These are phyloP conservation scores for Boehmeria nivea DNA, from an alignment of 306 rosid species.

Conservation along the genomic window DNA sequence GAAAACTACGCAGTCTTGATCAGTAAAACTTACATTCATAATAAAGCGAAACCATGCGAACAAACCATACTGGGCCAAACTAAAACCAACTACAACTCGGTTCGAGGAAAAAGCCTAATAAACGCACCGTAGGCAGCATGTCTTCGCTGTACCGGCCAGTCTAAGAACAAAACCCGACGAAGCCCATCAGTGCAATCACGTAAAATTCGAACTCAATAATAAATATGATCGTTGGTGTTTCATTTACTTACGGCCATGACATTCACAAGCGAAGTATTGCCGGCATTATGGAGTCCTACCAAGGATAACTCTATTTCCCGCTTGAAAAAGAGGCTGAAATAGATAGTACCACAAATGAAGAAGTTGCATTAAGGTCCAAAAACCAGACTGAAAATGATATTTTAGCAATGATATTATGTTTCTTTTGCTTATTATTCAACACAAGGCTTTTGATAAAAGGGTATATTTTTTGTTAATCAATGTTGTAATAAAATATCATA, in stretches of 20 bases:
- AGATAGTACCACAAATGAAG: constrained; percentile 18
- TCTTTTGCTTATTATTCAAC: too few species aligned
- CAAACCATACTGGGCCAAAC: too few species aligned
- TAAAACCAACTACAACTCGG: too few species aligned
- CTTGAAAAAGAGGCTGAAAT: constrained; percentile 91
- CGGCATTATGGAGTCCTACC: constrained; percentile 91
- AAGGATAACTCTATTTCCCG: constrained; percentile 92
- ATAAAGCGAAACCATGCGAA: too few species aligned
- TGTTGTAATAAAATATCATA: too few species aligned
- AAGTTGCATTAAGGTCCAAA: not conserved
- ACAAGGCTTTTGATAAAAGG: too few species aligned
- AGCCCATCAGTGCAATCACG: constrained; percentile 14
- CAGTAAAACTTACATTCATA: too few species aligned
- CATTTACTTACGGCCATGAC: constrained; percentile 71
- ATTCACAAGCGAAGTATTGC: constrained; percentile 90
- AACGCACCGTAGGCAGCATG: constrained; percentile 76
- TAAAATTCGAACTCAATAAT: not conserved
- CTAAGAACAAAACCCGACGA: constrained; percentile 24
- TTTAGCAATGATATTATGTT: too few species aligned
- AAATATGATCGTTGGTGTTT: constrained; percentile 9
- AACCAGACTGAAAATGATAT: not conserved
- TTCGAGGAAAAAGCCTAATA: too few species aligned
- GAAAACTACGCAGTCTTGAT: not conserved
- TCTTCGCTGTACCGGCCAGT: constrained; percentile 92
- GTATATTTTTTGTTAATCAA: too few species aligned